phyloP scores from a whole-genome alignment of 805 yeast genomes.

The Jamesozyma spencerorum region DNA sequence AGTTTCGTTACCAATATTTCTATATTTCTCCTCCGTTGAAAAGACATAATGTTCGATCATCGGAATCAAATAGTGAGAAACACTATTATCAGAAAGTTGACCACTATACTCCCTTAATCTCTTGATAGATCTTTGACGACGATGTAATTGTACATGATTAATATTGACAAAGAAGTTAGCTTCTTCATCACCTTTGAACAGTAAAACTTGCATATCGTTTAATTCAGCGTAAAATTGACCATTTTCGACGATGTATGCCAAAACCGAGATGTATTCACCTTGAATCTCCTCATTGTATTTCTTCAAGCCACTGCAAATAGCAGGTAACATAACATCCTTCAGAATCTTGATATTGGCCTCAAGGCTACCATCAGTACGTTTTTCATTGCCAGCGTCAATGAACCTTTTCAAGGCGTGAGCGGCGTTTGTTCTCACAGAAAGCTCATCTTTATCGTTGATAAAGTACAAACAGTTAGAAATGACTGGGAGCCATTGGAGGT shows the following conservation, averaged over 20 bases:
- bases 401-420: slow-evolving; percentile 53
- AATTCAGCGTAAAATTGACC: slow-evolving; percentile 41
- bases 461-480: slow-evolving; percentile 58
- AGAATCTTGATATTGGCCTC: slow-evolving; percentile 32
- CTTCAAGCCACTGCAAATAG: slow-evolving; percentile 58
- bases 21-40: slow-evolving; percentile 46
- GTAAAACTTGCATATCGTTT: slow-evolving; percentile 55
- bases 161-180: slow-evolving; percentile 72
- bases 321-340: slow-evolving; percentile 51
- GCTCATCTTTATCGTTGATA: slow-evolving; percentile 69
- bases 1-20: slow-evolving; percentile 59
- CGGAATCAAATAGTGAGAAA: slow-evolving; percentile 77
- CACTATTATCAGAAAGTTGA: slow-evolving; percentile 43
- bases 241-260: slow-evolving; percentile 52
- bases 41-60: slow-evolving; percentile 72
- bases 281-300: slow-evolving; percentile 51
- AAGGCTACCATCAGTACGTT: slow-evolving; percentile 13
- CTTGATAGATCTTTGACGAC: slow-evolving; percentile 77
- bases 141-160: slow-evolving; percentile 72
- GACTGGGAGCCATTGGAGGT: slow-evolving; percentile 71
- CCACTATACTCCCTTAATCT: slow-evolving; percentile 44
- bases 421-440: slow-evolving; percentile 73
- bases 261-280: slow-evolving; percentile 57
- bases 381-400: slow-evolving; percentile 44
- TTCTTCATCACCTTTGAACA: slow-evolving; percentile 66